phyloP scores from a whole-genome alignment of 495 filamentous ascomycete genomes.

The Bacidia gigantensis region DNA sequence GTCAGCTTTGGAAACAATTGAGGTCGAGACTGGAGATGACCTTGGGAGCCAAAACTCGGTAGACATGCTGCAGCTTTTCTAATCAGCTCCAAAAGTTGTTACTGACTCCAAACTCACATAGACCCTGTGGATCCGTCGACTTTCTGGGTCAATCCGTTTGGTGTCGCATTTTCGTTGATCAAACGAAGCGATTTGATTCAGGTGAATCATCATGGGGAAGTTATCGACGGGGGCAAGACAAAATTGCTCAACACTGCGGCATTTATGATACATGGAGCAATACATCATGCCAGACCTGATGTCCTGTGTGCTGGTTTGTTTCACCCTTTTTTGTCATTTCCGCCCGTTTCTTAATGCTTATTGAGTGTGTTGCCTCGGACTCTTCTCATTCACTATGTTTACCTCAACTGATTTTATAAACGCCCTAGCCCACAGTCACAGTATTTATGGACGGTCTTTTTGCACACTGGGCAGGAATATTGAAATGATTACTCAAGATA shows the following conservation, averaged over 20 bases:
- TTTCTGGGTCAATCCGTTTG: conserved; percentile 78
- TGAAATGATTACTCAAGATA: conserved; percentile 62
- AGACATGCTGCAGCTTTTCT: too few relatives aligned
- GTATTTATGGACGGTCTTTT: conserved; percentile 56
- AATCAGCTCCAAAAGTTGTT: too few relatives aligned
- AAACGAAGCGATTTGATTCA: conserved; percentile 58
- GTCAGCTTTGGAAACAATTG: too few relatives aligned
- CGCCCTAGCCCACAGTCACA: conserved; percentile 49
- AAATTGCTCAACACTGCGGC: conserved; percentile 54
- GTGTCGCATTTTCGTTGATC: conserved; percentile 55
- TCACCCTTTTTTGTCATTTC: too few relatives aligned
- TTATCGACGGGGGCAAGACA: conserved; percentile 53
- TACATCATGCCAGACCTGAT: conserved; percentile 59
- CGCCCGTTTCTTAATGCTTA: too few relatives aligned
- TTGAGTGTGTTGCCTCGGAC: too few relatives aligned
- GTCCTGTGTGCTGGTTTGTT: conserved; percentile 42
- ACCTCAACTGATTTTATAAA: too few relatives aligned
- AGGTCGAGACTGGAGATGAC: too few relatives aligned
- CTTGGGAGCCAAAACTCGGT: too few relatives aligned
- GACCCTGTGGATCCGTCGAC: conserved; percentile 54
- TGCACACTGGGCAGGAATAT: conserved; percentile 50
- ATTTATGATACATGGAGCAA: conserved; percentile 52
- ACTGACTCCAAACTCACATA: too few relatives aligned
- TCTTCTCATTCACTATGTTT: too few relatives aligned
- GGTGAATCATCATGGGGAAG: conserved; percentile 48